Evolutionary conservation across 108 stramenopile species (phyloP), one percentile per base, ranked within the genome.

Genomic region (Cyclotella cryptica): DNA sequence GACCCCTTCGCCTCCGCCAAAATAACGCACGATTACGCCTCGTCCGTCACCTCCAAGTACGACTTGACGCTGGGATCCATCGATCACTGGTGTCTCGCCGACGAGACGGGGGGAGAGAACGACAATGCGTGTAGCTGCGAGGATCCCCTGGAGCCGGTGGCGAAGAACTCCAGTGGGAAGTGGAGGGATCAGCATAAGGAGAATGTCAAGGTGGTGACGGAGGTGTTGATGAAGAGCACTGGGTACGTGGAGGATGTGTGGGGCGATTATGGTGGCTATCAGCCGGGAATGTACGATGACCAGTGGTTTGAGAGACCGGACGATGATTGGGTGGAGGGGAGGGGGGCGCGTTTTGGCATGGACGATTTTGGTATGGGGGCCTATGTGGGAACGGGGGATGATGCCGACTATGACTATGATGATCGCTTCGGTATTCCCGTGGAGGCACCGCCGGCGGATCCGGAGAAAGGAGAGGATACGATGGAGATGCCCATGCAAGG

Each of bases 81-180:
- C 62, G 85, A 88, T 82, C 88, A 92, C 41, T 92, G 91, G 91
- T 92, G 86, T 64, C 70, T 89, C 2, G 71, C 61, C 46, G 89
- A 88, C 15, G 10, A n/a, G 19, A 21, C 11, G 19, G 24, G 51
- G 14, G 39, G 27, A 3, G 49, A 67, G 11, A 67, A 67, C 29
- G 86, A 78, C 27, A 85, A 89, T 44, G 60, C 71, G 10, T 92
- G 91, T 53, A 14, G 51, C 14, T 92, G 91, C 76, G 70, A 87
- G 22, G 88, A 92, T 69, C 88, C 89, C 11, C 71, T 89, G 24
- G 80, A 77, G 35, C 82, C 91, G 1, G 68, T 55, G 51, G 49
- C 74, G 13, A 35, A 77, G 47, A 57, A 26, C 11, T 74, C 71
- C 19, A 43, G 42, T 11, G 45, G 71, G 5, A 77, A 84, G 40